Percentiles rank a stretch among this genome's conserved stretches.
These are phyloP conservation scores for Raddia distichophylla DNA, from an alignment of 176 grass and related monocot genomes.

Conservation along the genomic window DNA sequence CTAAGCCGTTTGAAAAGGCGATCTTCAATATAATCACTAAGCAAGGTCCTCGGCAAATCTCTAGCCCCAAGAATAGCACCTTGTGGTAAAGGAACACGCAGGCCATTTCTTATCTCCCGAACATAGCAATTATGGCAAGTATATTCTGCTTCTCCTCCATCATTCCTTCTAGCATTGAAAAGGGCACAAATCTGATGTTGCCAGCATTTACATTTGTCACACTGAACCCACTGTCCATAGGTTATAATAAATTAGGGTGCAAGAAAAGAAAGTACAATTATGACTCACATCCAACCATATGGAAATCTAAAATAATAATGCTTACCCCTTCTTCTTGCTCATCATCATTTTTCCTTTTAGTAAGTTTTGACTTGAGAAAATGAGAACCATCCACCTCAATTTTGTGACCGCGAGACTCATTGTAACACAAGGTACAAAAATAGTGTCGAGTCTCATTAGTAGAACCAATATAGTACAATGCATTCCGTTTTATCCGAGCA, in stretches of 20 bases:
- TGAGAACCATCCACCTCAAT: constrained; percentile 56
- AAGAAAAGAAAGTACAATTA: constrained; percentile 28
- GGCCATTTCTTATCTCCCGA: constrained; percentile 66
- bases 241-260: constrained; percentile 28
- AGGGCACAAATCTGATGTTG: constrained; percentile 95
- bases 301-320: constrained; percentile 9
- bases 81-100: constrained; percentile 62
- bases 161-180: constrained; percentile 79
- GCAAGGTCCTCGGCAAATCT: constrained; percentile 77
- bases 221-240: constrained; percentile 76
- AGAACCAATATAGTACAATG: constrained; percentile 65
- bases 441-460: constrained; percentile 49
- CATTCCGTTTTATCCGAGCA: constrained; percentile 86
- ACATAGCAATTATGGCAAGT: constrained; percentile 77
- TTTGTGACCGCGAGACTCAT: constrained; percentile 58
- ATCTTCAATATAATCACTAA: constrained; percentile 83
- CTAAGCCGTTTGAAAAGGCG: constrained; percentile 67
- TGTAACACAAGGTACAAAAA: constrained; percentile 71
- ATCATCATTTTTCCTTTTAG: constrained; percentile 75
- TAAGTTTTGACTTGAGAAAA: constrained; percentile 61
- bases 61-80: constrained; percentile 82
- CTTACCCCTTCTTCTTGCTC: constrained; percentile 81
- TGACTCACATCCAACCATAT: constrained; percentile 23
- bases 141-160: constrained; percentile 68
- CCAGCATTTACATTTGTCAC: constrained; percentile 94